Evolutionary conservation across 106 monocot genomes (phyloP).

Genomic region (Xerophyta viscosa): DNA sequence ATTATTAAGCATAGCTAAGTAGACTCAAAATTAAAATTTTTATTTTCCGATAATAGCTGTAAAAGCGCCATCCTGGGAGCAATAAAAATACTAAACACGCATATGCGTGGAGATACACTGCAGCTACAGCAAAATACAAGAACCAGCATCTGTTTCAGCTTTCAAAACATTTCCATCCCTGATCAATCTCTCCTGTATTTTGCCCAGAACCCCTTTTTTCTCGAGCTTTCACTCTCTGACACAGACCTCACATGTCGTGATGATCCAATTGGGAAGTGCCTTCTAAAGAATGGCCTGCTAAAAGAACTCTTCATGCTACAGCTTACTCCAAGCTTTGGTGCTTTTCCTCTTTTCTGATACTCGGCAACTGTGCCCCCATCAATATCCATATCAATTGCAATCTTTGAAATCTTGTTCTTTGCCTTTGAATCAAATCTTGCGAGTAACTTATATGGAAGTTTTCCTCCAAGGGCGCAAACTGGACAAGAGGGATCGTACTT

Average conservation of each 20-base stretch:
- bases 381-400: constrained; percentile 36
- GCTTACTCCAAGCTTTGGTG: constrained; percentile 14
- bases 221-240: constrained; percentile 21
- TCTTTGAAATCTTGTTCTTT: constrained; percentile 49
- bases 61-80: too few species aligned
- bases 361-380: constrained; percentile 5
- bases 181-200: constrained; percentile 19
- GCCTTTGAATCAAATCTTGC: constrained; percentile 31
- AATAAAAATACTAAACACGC: too few species aligned
- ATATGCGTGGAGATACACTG: background rate
- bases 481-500: constrained; percentile 77
- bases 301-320: constrained; percentile 34
- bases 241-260: constrained; percentile 8
- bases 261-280: constrained; percentile 50
- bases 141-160: background rate
- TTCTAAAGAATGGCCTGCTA: constrained; percentile 34
- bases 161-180: background rate
- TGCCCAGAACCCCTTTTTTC: constrained; percentile 51
- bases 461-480: constrained; percentile 47
- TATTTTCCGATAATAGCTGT: too few species aligned
- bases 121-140: background rate
- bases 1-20: too few species aligned
- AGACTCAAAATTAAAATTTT: too few species aligned
- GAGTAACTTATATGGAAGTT: constrained; percentile 13
- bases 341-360: constrained; percentile 15